Evolutionary conservation across 495 filamentous ascomycete species (phyloP).

Genomic region (Aspergillus diversus): DNA sequence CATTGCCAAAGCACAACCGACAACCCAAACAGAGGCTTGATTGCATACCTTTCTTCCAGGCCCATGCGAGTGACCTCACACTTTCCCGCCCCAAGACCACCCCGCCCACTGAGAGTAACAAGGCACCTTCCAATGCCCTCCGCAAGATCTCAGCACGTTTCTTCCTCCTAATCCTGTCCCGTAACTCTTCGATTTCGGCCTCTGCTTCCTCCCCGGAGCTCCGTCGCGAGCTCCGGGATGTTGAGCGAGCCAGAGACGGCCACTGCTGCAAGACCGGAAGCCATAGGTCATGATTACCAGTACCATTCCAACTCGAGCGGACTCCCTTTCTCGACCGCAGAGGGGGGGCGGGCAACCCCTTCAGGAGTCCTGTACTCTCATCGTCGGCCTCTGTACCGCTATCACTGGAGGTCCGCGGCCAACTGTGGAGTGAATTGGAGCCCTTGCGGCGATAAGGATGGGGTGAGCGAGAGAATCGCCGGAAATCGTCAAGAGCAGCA

Average conservation of each 20-base stretch:
- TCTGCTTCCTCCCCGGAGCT: slow-evolving; percentile 46
- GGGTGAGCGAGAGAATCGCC: slow-evolving; percentile 70
- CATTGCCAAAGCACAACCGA: slow-evolving; percentile 4
- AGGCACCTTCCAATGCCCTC: slow-evolving; percentile 45
- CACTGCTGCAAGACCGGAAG: slow-evolving; percentile 39
- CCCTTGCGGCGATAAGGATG: slow-evolving; percentile 70
- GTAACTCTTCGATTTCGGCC: slow-evolving; percentile 30
- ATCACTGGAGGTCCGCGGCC: slow-evolving; percentile 69
- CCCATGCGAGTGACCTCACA: slow-evolving; percentile 40
- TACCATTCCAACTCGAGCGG: slow-evolving; percentile 53
- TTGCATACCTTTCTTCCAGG: slow-evolving; percentile 47
- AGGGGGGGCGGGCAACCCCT: slow-evolving; percentile 78
- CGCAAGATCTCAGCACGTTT: slow-evolving; percentile 49
- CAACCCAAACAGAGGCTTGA: not conserved
- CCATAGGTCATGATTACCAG: slow-evolving; percentile 38
- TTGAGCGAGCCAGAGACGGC: slow-evolving; percentile 41
- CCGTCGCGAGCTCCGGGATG: slow-evolving; percentile 37
- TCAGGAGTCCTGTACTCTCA: slow-evolving; percentile 71
- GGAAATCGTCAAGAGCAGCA: slow-evolving; percentile 36
- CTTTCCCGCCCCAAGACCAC: slow-evolving; percentile 40
- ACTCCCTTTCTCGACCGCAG: slow-evolving; percentile 74
- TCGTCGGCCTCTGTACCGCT: slow-evolving; percentile 93
- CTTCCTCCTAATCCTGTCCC: slow-evolving; percentile 36
- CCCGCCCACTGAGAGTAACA: slow-evolving; percentile 50
- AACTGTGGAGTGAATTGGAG: slow-evolving; percentile 27